Conservation (phyloP, 2,329 filamentous ascomycete genomes). For the Fusarium sp. region DNA sequence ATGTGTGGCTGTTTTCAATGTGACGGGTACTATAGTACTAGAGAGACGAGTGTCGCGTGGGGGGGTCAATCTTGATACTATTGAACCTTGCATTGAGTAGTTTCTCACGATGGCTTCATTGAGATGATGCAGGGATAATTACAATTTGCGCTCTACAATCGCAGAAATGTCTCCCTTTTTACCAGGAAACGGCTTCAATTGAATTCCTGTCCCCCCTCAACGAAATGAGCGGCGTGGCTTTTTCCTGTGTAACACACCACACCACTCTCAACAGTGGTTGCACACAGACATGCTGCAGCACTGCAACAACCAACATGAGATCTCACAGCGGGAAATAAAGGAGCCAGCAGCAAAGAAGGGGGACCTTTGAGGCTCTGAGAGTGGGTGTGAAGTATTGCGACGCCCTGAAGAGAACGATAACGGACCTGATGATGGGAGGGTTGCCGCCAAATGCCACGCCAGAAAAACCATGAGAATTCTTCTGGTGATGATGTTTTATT, state of each 20-base stretch:
- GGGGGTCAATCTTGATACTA: constrained; percentile 7
- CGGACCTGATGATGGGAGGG: constrained; percentile 25
- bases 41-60: constrained; percentile 24
- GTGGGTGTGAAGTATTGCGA: constrained; percentile 27
- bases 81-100: constrained; percentile 9
- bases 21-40: too few relatives aligned
- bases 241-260: constrained; percentile 22
- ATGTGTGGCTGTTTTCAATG: constrained; percentile 29
- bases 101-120: constrained; percentile 18
- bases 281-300: constrained; percentile 18
- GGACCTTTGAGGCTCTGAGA: constrained; percentile 34
- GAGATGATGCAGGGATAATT: neutral
- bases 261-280: constrained; percentile 24
- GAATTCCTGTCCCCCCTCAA: constrained; percentile 21
- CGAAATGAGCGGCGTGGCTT: constrained; percentile 18
- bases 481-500: neutral
- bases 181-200: neutral
- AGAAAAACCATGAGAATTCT: constrained; percentile 4
- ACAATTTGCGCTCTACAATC: neutral
- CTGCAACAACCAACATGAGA: constrained; percentile 31
- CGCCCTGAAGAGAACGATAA: constrained; percentile 32
- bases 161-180: neutral
- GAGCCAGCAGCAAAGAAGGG: neutral
- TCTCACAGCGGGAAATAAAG: constrained; percentile 16
- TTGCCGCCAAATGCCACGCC: constrained; percentile 9